Evolutionary conservation across 2,329 filamentous ascomycete genomes (phyloP), one percentile per base, ranked within the genome.

Genomic region (Helminthosporium solani): DNA sequence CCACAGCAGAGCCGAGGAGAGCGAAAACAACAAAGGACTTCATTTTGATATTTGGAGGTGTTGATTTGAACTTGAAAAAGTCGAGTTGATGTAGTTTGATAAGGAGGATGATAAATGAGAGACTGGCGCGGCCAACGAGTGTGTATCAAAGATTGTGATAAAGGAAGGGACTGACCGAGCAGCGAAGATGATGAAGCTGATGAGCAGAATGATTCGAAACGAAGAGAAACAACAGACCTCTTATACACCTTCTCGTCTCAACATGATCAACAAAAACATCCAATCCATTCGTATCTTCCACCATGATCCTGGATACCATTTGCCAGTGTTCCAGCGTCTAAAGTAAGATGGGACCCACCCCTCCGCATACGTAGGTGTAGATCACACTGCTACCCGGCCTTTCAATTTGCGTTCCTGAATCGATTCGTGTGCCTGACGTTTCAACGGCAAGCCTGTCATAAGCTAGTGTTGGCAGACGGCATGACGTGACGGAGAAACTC

Each of bases 21-120:
- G 59, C 51, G 33, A 64, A 49, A 11, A 62, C 37, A 25, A 64
- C 40, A 33, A 50, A 30, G 25, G 54, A 54, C 47, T 50, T 58
- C 60, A 64, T 64, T n/a, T 45, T 53, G 49, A 39, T 39, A 8
- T 21, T 19, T 28, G 33, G 16, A 39, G 12, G 25, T 23, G 20
- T 15, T 21, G 35, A 41, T 40, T 11, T 25, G 40, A 39, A 34
- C 15, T 47, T 23, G 18, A 25, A 25, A 44, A 37, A 31, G 21
- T 43, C 19, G 42, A 31, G 30, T 47, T 39, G 40, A 42, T 45
- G 18, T 38, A 34, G 8, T n/a, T 35, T n/a, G 19, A 31, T 33
- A 40, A 14, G 25, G 16, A 27, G 23, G 28, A 14, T 33, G 25
- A n/a, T 20, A 7, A 28, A 42, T 25, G 39, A 43, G 21, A 41